Evolutionary conservation across 2,329 filamentous ascomycete species (phyloP).

Genomic region (Sporothrix variecibatus): DNA sequence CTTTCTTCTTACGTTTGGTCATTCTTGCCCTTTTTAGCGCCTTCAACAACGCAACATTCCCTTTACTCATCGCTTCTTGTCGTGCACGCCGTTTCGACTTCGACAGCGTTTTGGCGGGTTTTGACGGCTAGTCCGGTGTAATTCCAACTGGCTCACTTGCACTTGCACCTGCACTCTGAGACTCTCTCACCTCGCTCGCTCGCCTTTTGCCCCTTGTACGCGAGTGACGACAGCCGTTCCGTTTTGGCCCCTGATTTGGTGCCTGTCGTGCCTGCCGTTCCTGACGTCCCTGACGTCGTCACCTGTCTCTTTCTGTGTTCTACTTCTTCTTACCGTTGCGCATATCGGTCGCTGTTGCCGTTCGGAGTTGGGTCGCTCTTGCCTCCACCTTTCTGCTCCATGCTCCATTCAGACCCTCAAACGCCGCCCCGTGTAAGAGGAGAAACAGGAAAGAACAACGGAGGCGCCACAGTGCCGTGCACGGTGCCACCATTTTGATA

Average conservation of each 20-base stretch:
- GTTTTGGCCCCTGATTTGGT: background rate
- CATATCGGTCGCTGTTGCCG: constrained; percentile 8
- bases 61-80: constrained; percentile 11
- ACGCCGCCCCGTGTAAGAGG: constrained; percentile 11
- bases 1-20: background rate
- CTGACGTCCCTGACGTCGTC: background rate
- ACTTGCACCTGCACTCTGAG: background rate
- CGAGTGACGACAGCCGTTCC: background rate
- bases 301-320: background rate
- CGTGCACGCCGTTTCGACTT: background rate
- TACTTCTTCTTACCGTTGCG: background rate
- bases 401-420: background rate
- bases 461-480: constrained; percentile 19
- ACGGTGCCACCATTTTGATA: background rate
- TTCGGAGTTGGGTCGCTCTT: background rate
- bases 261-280: background rate
- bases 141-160: background rate
- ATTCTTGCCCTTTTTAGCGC: background rate
- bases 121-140: background rate
- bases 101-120: background rate
- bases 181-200: background rate
- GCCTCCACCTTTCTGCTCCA: background rate
- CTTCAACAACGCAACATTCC: constrained; percentile 12
- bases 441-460: background rate
- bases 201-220: background rate